phyloP scores from a whole-genome alignment of 2,329 filamentous ascomycete species.

The Aspergillus viridinutans region DNA sequence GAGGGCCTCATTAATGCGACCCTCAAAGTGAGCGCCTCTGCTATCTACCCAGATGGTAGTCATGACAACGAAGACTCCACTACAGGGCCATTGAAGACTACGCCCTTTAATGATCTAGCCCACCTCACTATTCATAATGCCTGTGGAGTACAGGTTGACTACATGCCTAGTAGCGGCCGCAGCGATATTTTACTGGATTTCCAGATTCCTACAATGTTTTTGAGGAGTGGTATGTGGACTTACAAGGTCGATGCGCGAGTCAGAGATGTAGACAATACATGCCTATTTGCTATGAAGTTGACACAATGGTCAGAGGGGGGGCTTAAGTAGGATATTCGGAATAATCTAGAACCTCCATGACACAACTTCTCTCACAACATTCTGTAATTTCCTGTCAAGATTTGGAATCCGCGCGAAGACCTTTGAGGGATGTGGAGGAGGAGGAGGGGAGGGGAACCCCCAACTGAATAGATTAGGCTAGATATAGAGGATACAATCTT shows the following conservation, averaged over 20 bases:
- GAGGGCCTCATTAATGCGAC: slow-evolving; percentile 11
- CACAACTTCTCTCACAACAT: too few species aligned
- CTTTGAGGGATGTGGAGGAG: too few species aligned
- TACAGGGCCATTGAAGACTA: slow-evolving; percentile 9
- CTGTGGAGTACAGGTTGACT: slow-evolving; percentile 7
- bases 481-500: too few species aligned
- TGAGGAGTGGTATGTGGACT: slow-evolving; percentile 12
- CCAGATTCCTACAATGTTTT: slow-evolving; percentile 9
- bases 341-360: too few species aligned
- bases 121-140: slow-evolving; percentile 10
- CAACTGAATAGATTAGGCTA: too few species aligned
- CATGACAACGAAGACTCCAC: neutral
- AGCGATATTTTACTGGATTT: slow-evolving; percentile 11
- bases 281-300: slow-evolving; percentile 12
- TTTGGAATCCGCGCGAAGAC: too few species aligned
- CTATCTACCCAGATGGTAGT: slow-evolving; percentile 9
- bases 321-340: neutral
- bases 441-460: too few species aligned
- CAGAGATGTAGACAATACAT: slow-evolving; percentile 10
- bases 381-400: too few species aligned
- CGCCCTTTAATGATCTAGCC: slow-evolving; percentile 4
- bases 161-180: slow-evolving; percentile 9
- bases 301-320: slow-evolving; percentile 11
- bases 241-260: slow-evolving; percentile 10
- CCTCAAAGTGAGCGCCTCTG: slow-evolving; percentile 9